Base-by-base conservation (phyloP, 345 rosid species). In the Dipteronia sinensis region DNA sequence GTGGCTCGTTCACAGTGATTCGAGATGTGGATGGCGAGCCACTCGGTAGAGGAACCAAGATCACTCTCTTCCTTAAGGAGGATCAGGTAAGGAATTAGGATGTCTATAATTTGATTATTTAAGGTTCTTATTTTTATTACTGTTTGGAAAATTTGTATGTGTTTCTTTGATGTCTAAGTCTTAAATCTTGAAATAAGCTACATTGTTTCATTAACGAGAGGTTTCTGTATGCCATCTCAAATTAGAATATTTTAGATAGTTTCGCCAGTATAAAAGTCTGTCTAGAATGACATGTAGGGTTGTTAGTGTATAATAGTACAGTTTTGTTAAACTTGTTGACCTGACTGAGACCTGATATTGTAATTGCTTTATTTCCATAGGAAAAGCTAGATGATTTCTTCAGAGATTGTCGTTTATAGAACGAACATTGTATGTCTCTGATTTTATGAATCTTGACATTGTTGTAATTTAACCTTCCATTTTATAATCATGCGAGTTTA, bases 31-130 rank as follows among this genome's bases (percentile, higher is more conserved):
- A 34, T 40, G 91, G 89, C 15, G 89, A 88, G 77, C 87, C 86
- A 34, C 78, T 88, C n/a, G 91, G 91, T 1, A 82, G 91, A 76
- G 91, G 91, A 46, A 88, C 91, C 31, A 84, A 88, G 34, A 75
- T 88, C 38, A 88, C 87, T 1, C 89, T 88, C 67, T 82, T 77
- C 84, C 83, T 88, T 1, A 88, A 86, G 76, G 91, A 86, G 27
- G 91, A 88, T 16, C 91, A 88, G 87, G 88, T 85, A 70, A 81
- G 64, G 13, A 12, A 20, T 10, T 16, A 1, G 58, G 6, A 53
- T 53, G n/a, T 53, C 31, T 3, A 22, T 15, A 0, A 11, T 62
- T 22, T 23, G 16, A 12, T 68, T 66, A 66, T 66, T 40, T 10
- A 8, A 13, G 8, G 0, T 2, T 23, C 22, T 11, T 38, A 25